Evolutionary conservation across 306 rosid species (phyloP), one percentile per base, ranked within the genome.

Genomic region (Malus orientalis): DNA sequence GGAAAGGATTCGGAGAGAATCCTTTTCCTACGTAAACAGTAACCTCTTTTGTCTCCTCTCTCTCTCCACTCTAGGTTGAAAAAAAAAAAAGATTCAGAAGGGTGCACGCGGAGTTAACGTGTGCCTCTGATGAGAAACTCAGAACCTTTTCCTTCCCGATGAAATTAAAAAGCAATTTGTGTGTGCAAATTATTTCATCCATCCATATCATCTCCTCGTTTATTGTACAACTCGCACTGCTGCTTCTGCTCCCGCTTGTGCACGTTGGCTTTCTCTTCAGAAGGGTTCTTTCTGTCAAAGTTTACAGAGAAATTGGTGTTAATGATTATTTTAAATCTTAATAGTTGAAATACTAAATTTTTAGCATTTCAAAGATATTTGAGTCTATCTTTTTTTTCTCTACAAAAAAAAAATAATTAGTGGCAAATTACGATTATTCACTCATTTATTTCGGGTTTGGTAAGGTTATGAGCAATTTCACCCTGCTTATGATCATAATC

Each of bases 51-150:
- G 51, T 12, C 49, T 13, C 25, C 32, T 23, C 30, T 4, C 29
- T 58, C 63, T 22, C 65, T 59, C 22, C 13, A 59, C 65, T 23
- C 65, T 23, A 59, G 36, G 32, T 54, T 16, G 10, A 15, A 15
- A 53, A 53, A 27, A 27, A 27, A 2, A 27, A 23, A 55, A 3
- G 4, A 3, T 45, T 12, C 27, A 57, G 61, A 55, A 68, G 40
- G 40, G 63, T 77, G 80, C 76, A 85, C 74, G 45, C 68, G 80
- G 88, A 75, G 85, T 81, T 87, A 85, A 85, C 91, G 92, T 88
- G 89, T 83, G 80, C 74, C 36, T 61, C 20, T 27, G 9, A 32
- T 27, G 2, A 25, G 20, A 61, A 61, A 11, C 64, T 59, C 36
- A 27, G 33, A 29, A 63, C 18, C 42, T 12, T 62, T 62, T 62